Evolutionary conservation across 2,329 filamentous ascomycete species (phyloP), one percentile per base, ranked within the genome.

Genomic region (Penicillium sp.): DNA sequence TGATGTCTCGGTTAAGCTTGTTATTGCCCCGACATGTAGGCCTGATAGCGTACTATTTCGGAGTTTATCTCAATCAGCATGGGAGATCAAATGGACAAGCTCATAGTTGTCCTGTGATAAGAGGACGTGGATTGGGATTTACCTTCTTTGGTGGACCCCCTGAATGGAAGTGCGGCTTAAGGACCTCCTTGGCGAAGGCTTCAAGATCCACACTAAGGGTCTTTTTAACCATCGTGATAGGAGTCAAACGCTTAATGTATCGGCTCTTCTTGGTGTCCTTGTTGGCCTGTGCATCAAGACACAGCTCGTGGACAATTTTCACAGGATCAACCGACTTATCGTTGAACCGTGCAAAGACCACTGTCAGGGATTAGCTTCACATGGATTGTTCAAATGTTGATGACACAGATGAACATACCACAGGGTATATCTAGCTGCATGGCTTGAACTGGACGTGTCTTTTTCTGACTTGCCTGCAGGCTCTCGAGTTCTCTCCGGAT

Each of bases 1-100:
- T 73, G n/a, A 68, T 67, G 61, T 87, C 83, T 61, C 85, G 77
- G 42, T 77, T 79, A 64, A 87, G 77, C 52, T 81, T 78, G 54
- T 79, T 81, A 68, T 87, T 84, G 63, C 85, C 85, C 48, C 85
- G 80, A 49, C 87, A 79, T 2, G 80, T 84, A 31, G 85, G 81
- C 13, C 85, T 80, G 60, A 88, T 87, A 6, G 86, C 85, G 64
- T 86, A 88, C 82, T 87, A 71, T 53, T 50, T 42, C 6, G 7
- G 22, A 19, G 4, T n/a, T 19, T 13, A 21, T 4, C 22, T 9
- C 33, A 4, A 48, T 58, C 24, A 58, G 56, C 21, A 35, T 39
- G 35, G 27, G 43, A 11, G 24, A 19, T 9, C 35, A 35, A 11
- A 27, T 33, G 21, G 47, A 16, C 8, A 49, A 21, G 39, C 44